Percentiles rank a stretch among this genome's conserved stretches.
Conservation (phyloP, 2,329 filamentous ascomycete species). For the Tolypocladium cylindrosporum region DNA sequence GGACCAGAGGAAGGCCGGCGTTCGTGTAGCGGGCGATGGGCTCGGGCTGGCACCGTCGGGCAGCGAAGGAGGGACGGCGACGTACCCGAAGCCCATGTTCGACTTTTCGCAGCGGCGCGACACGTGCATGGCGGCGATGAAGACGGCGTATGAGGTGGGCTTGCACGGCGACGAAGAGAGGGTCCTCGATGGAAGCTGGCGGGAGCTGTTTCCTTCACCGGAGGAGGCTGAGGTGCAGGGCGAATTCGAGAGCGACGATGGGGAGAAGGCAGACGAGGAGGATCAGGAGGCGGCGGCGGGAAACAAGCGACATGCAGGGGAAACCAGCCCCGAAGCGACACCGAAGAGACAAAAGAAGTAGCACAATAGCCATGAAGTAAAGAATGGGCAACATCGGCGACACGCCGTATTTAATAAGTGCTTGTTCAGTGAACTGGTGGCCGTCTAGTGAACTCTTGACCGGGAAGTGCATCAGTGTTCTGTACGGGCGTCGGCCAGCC, state of each 20-base stretch:
- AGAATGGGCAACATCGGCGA: neutral
- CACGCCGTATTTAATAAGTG: neutral
- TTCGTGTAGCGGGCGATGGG: constrained; percentile 48
- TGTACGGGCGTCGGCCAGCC: constrained; percentile 14
- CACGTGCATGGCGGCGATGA: constrained; percentile 58
- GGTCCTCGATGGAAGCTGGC: constrained; percentile 52
- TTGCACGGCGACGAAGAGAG: constrained; percentile 53
- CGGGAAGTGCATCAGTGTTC: constrained; percentile 9
- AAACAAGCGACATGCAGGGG: constrained; percentile 14
- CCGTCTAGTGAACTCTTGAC: no score
- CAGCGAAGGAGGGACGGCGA: constrained; percentile 23
- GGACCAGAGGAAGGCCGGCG: constrained; percentile 60
- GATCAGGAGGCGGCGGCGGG: constrained; percentile 9
- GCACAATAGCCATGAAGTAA: neutral
- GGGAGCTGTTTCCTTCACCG: constrained; percentile 29
- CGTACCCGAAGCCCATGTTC: constrained; percentile 70
- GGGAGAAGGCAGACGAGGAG: constrained; percentile 20
- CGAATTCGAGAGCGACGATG: constrained; percentile 20
- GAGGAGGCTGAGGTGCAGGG: constrained; percentile 29
- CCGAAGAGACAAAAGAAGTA: constrained; percentile 17
- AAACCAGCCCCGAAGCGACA: constrained; percentile 3
- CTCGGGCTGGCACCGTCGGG: constrained; percentile 12
- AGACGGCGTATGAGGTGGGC: constrained; percentile 56
- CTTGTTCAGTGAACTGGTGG: neutral
- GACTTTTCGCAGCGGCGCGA: constrained; percentile 56